These are phyloP conservation scores for Backusella luteola DNA, from an alignment of 192 early-diverging fungal species.

Conservation along the genomic window DNA sequence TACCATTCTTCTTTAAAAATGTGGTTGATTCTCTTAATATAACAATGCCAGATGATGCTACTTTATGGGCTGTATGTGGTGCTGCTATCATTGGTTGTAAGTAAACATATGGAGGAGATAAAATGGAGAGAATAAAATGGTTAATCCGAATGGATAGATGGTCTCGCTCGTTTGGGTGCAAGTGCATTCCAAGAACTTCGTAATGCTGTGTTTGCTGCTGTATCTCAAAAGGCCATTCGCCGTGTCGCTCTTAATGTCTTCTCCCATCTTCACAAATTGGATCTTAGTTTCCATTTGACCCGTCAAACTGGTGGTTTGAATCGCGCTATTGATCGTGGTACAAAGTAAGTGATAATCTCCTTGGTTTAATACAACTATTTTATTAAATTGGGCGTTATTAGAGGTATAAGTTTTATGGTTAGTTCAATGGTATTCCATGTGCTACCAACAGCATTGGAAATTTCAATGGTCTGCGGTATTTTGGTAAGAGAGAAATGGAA, in stretches of 20 bases:
- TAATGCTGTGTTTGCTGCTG: constrained; percentile 91
- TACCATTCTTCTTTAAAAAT: constrained; percentile 95
- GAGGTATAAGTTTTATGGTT: constrained; percentile 97
- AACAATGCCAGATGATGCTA: constrained; percentile 58
- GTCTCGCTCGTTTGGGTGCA: constrained; percentile 83
- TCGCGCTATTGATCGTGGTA: constrained; percentile 94
- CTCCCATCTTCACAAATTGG: constrained; percentile 84
- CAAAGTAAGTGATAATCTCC: constrained; percentile 42
- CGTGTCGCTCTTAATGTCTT: constrained; percentile 86
- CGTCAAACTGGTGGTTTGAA: constrained; percentile 97
- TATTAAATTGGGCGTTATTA: background rate
- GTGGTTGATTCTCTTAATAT: constrained; percentile 85
- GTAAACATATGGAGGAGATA: too few species aligned
- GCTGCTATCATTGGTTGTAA: constrained; percentile 84
- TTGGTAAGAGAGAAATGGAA: constrained; percentile 58
- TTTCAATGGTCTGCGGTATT: constrained; percentile 93
- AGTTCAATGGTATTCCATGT: constrained; percentile 95
- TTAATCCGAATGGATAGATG: constrained; percentile 50
- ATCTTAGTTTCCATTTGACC: constrained; percentile 89
- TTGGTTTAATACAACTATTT: constrained; percentile 15
- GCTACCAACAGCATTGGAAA: constrained; percentile 92
- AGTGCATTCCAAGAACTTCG: constrained; percentile 84
- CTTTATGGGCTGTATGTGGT: constrained; percentile 78
- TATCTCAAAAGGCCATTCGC: constrained; percentile 93
- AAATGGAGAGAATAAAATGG: too few species aligned